These are phyloP conservation scores for Castanospermum australe DNA, from an alignment of 306 rosid species.

Conservation along the genomic window DNA sequence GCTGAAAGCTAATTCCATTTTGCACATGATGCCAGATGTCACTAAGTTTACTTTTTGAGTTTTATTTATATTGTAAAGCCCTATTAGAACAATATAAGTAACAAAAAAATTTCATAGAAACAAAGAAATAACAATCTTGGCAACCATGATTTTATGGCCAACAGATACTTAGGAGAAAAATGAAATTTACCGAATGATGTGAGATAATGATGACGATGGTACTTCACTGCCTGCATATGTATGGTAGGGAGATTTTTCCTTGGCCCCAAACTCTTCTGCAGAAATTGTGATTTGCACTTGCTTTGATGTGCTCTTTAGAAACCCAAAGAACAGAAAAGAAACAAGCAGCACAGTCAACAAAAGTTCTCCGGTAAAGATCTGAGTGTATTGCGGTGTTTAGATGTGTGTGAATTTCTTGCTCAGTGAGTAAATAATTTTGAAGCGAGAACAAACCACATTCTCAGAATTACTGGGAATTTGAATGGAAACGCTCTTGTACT, in stretches of 20 bases:
- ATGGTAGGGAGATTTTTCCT: conserved; percentile 65
- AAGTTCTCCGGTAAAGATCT: background rate
- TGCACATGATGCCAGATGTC: background rate
- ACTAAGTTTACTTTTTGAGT: background rate
- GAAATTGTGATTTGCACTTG: conserved; percentile 69
- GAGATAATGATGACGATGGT: conserved; percentile 67
- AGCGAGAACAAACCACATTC: conserved; percentile 51
- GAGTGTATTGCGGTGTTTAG: background rate
- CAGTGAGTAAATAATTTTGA: conserved; percentile 15
- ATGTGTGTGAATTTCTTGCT: background rate
- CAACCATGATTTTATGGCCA: background rate
- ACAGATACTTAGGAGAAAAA: conserved; percentile 28
- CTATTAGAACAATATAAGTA: background rate
- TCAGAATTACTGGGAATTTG: conserved; percentile 57
- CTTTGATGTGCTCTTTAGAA: conserved; percentile 50
- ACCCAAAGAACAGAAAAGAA: conserved; percentile 32
- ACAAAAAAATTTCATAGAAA: background rate
- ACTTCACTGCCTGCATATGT: conserved; percentile 50
- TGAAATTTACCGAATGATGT: conserved; percentile 54
- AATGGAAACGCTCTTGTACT: conserved; percentile 63
- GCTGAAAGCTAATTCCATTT: conserved; percentile 6
- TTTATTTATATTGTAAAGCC: background rate
- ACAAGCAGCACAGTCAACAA: conserved; percentile 26
- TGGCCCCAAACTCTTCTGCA: conserved; percentile 83
- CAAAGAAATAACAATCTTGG: background rate